Percentiles rank a stretch among this genome's conserved stretches.
phyloP scores from a whole-genome alignment of 2,329 filamentous ascomycete genomes.

The Leptodontidium sp. region DNA sequence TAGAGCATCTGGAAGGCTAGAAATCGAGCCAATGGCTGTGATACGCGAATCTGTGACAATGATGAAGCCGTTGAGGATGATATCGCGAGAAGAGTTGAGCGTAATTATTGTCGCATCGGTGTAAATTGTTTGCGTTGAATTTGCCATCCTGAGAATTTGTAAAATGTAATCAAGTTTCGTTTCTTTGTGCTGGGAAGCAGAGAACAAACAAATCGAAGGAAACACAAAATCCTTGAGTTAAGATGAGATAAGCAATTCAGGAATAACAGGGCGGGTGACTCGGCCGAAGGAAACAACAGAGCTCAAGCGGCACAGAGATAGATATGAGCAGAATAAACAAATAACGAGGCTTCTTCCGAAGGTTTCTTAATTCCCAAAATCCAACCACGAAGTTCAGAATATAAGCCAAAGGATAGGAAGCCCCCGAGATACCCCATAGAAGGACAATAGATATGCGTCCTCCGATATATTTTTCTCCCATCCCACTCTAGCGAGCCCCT shows the following conservation, averaged over 20 bases:
- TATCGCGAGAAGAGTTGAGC: constrained; percentile 53
- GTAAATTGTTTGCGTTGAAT: constrained; percentile 48
- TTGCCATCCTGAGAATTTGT: constrained; percentile 19
- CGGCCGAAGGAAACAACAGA: no score
- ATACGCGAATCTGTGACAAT: constrained; percentile 52
- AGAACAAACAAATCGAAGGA: no score
- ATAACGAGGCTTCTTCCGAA: no score
- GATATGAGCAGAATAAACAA: no score
- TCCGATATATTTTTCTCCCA: not conserved
- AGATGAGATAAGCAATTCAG: no score
- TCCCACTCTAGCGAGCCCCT: constrained; percentile 13
- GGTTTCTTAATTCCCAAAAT: no score
- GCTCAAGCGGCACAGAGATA: no score
- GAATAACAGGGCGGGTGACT: no score
- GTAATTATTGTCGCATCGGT: constrained; percentile 61
- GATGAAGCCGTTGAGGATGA: constrained; percentile 57
- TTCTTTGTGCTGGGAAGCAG: no score
- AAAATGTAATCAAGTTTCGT: no score
- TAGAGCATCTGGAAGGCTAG: constrained; percentile 32
- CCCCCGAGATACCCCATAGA: constrained; percentile 6
- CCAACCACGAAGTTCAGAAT: no score
- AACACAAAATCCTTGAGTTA: no score
- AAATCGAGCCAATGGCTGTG: constrained; percentile 53
- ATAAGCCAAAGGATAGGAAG: constrained; percentile 22
- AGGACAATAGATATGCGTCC: constrained; percentile 3